Percentiles rank a stretch among this genome's conserved stretches.
Evolutionary conservation across 2,329 filamentous ascomycete species (phyloP).

Genomic region (Arthrobotrys musiformis): DNA sequence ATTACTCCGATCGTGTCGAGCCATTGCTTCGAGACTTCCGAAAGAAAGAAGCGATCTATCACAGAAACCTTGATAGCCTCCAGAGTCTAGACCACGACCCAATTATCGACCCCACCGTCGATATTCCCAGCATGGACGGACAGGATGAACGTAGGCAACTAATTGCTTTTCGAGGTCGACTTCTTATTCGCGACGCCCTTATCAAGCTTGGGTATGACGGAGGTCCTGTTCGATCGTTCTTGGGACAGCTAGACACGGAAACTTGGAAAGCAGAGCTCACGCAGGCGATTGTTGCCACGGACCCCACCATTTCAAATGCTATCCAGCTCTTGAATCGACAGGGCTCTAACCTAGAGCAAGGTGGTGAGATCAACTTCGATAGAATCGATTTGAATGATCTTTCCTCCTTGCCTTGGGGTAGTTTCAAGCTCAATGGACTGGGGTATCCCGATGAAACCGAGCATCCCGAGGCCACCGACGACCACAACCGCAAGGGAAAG

Average conservation of each 20-base stretch:
- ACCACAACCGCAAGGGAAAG: neutral
- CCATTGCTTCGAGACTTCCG: conserved; percentile 20
- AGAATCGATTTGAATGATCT: conserved; percentile 21
- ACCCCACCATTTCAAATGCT: conserved; percentile 5
- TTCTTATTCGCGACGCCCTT: conserved; percentile 26
- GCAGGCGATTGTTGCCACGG: conserved; percentile 19
- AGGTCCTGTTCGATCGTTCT: conserved; percentile 11
- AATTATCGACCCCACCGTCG: conserved; percentile 22
- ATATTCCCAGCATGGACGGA: conserved; percentile 1
- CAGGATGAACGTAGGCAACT: conserved; percentile 19
- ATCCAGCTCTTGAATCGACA: neutral
- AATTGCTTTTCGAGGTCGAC: conserved; percentile 26
- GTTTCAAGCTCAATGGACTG: neutral
- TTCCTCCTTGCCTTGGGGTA: conserved; percentile 24
- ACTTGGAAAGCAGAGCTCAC: conserved; percentile 32
- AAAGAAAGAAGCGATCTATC: conserved; percentile 29
- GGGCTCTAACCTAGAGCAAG: neutral
- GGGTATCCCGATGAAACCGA: neutral
- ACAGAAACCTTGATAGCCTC: conserved; percentile 16
- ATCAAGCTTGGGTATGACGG: conserved; percentile 28
- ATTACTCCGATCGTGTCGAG: conserved; percentile 2
- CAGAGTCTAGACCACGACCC: conserved; percentile 31
- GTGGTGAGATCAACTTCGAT: conserved; percentile 10
- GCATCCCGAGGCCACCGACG: neutral
- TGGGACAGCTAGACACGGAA: conserved; percentile 7